phyloP scores from a whole-genome alignment of 2,329 filamentous ascomycete genomes.

The Lasiodiplodia sp. region DNA sequence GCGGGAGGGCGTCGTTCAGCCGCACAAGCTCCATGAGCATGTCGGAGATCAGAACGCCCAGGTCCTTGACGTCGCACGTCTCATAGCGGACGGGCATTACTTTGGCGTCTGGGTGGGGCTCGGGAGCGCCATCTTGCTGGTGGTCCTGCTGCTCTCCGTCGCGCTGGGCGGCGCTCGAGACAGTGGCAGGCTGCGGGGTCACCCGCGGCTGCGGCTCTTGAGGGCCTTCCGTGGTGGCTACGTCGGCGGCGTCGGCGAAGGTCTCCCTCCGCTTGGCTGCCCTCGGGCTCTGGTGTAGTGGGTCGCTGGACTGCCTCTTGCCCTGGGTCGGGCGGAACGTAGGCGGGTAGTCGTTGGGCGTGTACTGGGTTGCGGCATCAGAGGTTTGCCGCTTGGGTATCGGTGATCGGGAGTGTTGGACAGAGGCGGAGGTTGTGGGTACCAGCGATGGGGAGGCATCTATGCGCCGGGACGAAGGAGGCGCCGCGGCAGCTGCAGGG shows the following conservation, averaged over 20 bases:
- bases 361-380: conserved; percentile 63
- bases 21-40: conserved; percentile 96
- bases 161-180: conserved; percentile 6
- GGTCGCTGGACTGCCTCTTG: conserved; percentile 27
- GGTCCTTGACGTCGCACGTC: conserved; percentile 79
- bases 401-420: conserved; percentile 32
- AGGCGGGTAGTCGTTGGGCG: conserved; percentile 56
- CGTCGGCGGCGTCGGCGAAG: conserved; percentile 35
- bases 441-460: conserved; percentile 38
- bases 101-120: conserved; percentile 54
- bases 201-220: conserved; percentile 43
- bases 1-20: conserved; percentile 86
- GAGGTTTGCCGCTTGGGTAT: conserved; percentile 47
- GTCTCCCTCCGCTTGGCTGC: conserved; percentile 41
- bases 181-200: conserved; percentile 36
- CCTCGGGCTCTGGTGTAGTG: conserved; percentile 28
- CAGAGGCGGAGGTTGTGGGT: conserved; percentile 34
- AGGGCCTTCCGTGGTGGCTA: conserved; percentile 33
- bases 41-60: conserved; percentile 88
- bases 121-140: conserved; percentile 25
- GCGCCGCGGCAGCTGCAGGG: conserved; percentile 36
- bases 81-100: conserved; percentile 79
- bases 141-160: conserved; percentile 1
- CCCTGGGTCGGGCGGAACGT: conserved; percentile 38
- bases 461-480: conserved; percentile 38